Evolutionary conservation across 2,329 filamentous ascomycete species (phyloP), one percentile per base, ranked within the genome.

Genomic region (Aspergillus calidoustus): DNA sequence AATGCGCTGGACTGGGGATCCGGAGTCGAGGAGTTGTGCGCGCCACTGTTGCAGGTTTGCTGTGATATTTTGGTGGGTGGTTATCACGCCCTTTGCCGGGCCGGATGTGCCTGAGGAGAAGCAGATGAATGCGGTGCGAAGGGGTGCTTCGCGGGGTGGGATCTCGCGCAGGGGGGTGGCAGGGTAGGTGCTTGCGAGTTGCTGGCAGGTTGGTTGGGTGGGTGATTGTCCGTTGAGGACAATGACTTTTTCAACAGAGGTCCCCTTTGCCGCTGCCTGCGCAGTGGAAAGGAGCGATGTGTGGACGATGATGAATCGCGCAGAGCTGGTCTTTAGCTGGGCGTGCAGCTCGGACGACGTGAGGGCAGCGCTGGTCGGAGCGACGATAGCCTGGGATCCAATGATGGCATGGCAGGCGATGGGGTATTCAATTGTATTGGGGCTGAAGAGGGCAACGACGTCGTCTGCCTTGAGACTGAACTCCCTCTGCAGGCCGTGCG

Each of bases 41-140:
- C 56, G 56, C 56, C 56, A 52, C 43, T 59, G 57, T 19, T 53
- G 50, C 0, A 59, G 41, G 43, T 59, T 59, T 2, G 57, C 6
- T n/a, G 48, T 52, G 19, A 59, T 48, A 7, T 59, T 59, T 15
- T 23, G 41, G 41, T 59, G 57, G 1, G 57, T 53, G 13, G 48
- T 53, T 3, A 59, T 54, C 1, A 59, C 57, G 28, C 57, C 57
- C 22, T 59, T 59, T 9, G 57, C 22, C 4, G 28, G 28, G 0
- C 57, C 57, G 15, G 57, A 53, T 17, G 57, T 59, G 0, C 57
- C 57, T 1, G 57, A 59, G 15, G 57, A 59, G 57, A 53, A 59
- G 50, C 48, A 52, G 50, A 59, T 47, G 57, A 54, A 59, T 30
- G 50, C 57, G 19, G 23, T 57, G 19, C 38, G 30, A 11, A 9